Evolutionary conservation across 805 yeast species (phyloP), one percentile per base, ranked within the genome.

Genomic region (Starmerella vaccinii): DNA sequence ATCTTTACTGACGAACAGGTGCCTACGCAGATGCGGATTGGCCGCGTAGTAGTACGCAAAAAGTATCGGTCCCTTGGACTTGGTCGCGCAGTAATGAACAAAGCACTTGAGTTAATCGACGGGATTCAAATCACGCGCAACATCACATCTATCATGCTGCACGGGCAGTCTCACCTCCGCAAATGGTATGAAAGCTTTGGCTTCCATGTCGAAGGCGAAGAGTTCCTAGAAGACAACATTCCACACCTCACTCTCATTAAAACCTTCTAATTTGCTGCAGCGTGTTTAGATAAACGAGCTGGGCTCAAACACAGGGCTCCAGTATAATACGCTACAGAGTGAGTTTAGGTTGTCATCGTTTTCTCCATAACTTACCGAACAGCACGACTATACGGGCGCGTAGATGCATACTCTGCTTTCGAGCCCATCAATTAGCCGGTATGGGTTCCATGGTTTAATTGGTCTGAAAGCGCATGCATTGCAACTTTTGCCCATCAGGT

Each of bases 221-320:
- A 44, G 33, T 60, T 58, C 39, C 21, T 55, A 1, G 62, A 59
- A 16, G 63, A 57, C 29, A 59, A 53, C 5, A 56, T 59, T 22
- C 56, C 57, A 26, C 63, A 60, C 42, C 32, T 56, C 15, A n/a
- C 19, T 16, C 16, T 41, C 15, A 16, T 41, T 13, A 41, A 41
- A 23, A 24, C n/a, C 19, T 12, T 41, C n/a, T 39, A 32, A 39
- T 7, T 19, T 9, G 24, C 29, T 13, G 35, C 15, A 32, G 35
- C 18, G 15, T n/a, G 35, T 32, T 7, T 6, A 26, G 29, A 10
- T n/a, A n/a, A n/a, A n/a, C n/a, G n/a, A n/a, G n/a, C n/a, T n/a
- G n/a, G n/a, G n/a, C n/a, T n/a, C n/a, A n/a, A n/a, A n/a, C n/a
- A n/a, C n/a, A n/a, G n/a, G n/a, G n/a, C n/a, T n/a, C n/a, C n/a